Percentiles rank a stretch among this genome's conserved stretches.
phyloP scores from a whole-genome alignment of 2,329 filamentous ascomycete species.

The Penicillium sp. region DNA sequence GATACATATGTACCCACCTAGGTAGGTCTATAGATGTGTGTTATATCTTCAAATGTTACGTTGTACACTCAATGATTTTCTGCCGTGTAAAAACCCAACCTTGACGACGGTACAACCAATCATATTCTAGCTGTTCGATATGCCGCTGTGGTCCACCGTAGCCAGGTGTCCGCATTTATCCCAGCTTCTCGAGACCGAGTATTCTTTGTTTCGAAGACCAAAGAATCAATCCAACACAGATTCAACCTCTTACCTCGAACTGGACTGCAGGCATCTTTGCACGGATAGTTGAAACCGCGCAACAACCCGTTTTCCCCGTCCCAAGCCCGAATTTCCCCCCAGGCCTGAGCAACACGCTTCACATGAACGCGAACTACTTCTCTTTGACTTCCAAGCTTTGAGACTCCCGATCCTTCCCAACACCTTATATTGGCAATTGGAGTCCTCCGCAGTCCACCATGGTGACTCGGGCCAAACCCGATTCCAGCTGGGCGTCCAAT shows the following conservation, averaged over 20 bases:
- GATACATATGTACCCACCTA: too few species aligned
- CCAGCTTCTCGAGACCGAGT: background rate
- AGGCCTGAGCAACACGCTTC: slow-evolving; percentile 1
- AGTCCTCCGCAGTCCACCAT: slow-evolving; percentile 12
- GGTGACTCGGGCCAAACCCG: slow-evolving; percentile 15
- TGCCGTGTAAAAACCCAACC: background rate
- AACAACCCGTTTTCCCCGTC: background rate
- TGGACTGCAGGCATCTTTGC: background rate
- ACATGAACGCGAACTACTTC: background rate
- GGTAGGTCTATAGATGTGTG: background rate
- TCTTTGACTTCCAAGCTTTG: background rate
- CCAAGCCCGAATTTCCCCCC: background rate
- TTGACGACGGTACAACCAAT: background rate
- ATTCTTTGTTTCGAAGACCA: slow-evolving; percentile 2
- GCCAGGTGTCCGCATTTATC: background rate
- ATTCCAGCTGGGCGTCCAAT: slow-evolving; percentile 24
- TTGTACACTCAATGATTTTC: background rate
- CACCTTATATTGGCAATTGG: background rate
- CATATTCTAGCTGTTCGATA: background rate
- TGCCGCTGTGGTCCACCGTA: background rate
- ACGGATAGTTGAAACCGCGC: background rate
- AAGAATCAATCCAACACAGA: background rate
- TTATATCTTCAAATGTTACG: background rate
- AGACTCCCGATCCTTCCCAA: background rate
- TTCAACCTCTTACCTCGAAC: background rate